A percentile compares a stretch with the other conserved stretches of the same genome.
Evolutionary conservation across 768 basidiomycete species (phyloP).

Genomic region (Epithele typhae): DNA sequence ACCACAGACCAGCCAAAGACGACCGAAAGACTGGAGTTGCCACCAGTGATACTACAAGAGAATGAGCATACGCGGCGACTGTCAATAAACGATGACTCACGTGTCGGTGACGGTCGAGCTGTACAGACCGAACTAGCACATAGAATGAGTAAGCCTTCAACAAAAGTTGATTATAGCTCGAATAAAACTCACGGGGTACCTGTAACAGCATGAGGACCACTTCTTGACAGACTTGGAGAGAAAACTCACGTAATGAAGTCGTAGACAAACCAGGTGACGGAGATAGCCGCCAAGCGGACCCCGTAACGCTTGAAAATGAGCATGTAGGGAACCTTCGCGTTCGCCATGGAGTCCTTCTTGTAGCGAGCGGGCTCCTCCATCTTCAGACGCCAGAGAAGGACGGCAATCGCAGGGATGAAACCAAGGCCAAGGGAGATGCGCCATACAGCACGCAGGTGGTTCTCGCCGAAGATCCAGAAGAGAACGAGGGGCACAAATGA

Average conservation of each 20-base stretch:
- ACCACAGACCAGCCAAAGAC: slow-evolving; percentile 84
- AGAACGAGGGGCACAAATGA: slow-evolving; percentile 82
- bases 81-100: slow-evolving; percentile 30
- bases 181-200: slow-evolving; percentile 5
- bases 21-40: slow-evolving; percentile 44
- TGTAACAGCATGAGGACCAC: background rate
- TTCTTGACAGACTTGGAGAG: no score
- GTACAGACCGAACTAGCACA: slow-evolving; percentile 68
- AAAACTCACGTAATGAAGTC: slow-evolving; percentile 67
- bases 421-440: slow-evolving; percentile 83
- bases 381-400: slow-evolving; percentile 83
- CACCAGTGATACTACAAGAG: slow-evolving; percentile 52
- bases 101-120: slow-evolving; percentile 69
- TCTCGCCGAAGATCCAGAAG: slow-evolving; percentile 81
- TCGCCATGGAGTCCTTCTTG: slow-evolving; percentile 76
- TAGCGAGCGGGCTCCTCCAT: slow-evolving; percentile 79
- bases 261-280: slow-evolving; percentile 80
- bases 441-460: slow-evolving; percentile 87
- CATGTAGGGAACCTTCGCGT: slow-evolving; percentile 66
- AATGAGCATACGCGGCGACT: background rate
- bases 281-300: slow-evolving; percentile 66
- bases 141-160: background rate
- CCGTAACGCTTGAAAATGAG: slow-evolving; percentile 82
- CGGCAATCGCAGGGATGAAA: slow-evolving; percentile 69
- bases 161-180: background rate